Evolutionary conservation across 805 yeast genomes (phyloP).

Genomic region (Cyberlindnera misumaiensis): DNA sequence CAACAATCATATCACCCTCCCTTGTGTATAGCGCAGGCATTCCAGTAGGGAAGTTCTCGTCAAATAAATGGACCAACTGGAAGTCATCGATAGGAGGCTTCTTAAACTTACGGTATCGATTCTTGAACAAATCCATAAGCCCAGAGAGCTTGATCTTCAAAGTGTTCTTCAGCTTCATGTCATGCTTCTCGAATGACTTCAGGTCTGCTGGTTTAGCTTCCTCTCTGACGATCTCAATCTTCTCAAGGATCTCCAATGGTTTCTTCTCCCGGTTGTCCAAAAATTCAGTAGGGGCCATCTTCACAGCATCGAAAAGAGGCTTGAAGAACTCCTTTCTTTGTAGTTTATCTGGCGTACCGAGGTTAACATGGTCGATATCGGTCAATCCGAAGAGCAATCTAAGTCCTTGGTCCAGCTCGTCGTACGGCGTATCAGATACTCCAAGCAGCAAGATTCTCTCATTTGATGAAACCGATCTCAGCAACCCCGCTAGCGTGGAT

Average conservation of each 20-base stretch:
- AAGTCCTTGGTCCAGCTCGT: constrained; percentile 39
- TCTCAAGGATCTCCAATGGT: constrained; percentile 28
- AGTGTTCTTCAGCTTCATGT: constrained; percentile 77
- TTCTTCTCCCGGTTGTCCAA: constrained; percentile 46
- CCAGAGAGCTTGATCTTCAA: constrained; percentile 81
- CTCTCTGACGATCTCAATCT: constrained; percentile 29
- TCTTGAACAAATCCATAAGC: constrained; percentile 83
- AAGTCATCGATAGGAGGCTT: constrained; percentile 86
- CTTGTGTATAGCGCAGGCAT: constrained; percentile 39
- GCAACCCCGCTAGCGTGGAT: constrained; percentile 62
- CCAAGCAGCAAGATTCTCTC: constrained; percentile 76
- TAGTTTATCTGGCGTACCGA: constrained; percentile 34
- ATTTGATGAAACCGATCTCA: constrained; percentile 59
- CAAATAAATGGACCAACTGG: constrained; percentile 69
- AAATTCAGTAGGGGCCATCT: constrained; percentile 65
- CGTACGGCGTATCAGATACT: constrained; percentile 45
- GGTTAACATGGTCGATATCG: constrained; percentile 38
- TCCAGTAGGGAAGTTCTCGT: constrained; percentile 31
- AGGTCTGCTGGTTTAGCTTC: constrained; percentile 30
- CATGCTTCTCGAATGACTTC: constrained; percentile 47
- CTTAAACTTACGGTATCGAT: constrained; percentile 79
- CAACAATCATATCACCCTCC: constrained; percentile 73
- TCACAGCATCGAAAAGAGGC: constrained; percentile 44
- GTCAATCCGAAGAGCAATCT: constrained; percentile 52
- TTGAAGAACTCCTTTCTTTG: constrained; percentile 56